Base-by-base conservation (phyloP, 2,329 filamentous ascomycete species). In the Magnaporthiopsis rhizophila region DNA sequence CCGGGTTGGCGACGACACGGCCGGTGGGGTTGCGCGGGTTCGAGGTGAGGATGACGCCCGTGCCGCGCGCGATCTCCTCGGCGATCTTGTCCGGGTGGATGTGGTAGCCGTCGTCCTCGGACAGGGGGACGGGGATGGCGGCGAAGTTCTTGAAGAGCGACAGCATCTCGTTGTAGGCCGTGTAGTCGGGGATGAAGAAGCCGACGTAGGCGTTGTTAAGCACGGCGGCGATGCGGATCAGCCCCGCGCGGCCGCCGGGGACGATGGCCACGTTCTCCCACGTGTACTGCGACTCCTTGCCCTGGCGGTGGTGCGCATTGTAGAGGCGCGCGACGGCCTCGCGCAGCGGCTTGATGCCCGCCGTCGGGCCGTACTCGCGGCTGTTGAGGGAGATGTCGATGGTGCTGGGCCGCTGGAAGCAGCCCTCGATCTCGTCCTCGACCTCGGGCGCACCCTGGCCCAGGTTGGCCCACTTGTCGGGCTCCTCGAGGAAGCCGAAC, bases 251-350 rank as follows among this genome's bases (percentile, higher is more conserved):
- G 56, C 94, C 94, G 75, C 93, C 93, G 59, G 94, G 94, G 3
- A 98, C 94, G 74, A 98, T 96, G 75, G 91, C 93, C 24, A 97
- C 94, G 75, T 98, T 98, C 81, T 98, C 94, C 90, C 91, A 97
- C 7, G 91, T 96, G 76, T 98, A 98, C 78, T 96, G 83, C 76
- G 89, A 94, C 13, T 87, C 83, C 80, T 95, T 96, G 72, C 90
- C 92, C 78, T 94, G 80, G 68, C 94, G 88, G 72, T 97, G 94
- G 76, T 94, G 90, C 75, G 89, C 89, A 73, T 98, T 98, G 84
- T 98, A 98, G 67, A 98, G 84, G 66, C 88, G 87, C 65, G 94
- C 94, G 59, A 98, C 92, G 24, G 94, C 94, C 72, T 92, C 90
- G 70, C 94, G 85, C 68, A 98, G 81, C 32, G 91, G 88, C 79